Percentiles rank a stretch among this genome's conserved stretches.
Evolutionary conservation across 164 flowering plant genomes (phyloP).

Genomic region (Magnolia officinalis): DNA sequence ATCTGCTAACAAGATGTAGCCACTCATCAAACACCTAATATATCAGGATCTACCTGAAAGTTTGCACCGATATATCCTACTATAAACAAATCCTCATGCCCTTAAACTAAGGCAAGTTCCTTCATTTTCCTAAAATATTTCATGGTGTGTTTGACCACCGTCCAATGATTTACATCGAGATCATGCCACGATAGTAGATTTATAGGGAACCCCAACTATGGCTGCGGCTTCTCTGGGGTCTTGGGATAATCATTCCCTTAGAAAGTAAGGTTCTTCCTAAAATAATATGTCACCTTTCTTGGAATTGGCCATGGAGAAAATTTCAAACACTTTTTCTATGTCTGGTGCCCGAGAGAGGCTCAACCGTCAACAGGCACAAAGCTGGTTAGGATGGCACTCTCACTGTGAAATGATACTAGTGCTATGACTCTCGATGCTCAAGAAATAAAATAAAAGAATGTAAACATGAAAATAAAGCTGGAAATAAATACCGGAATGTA

Average conservation of each 20-base stretch:
- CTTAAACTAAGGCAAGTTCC: not conserved
- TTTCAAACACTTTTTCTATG: no score
- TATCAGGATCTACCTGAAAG: not conserved
- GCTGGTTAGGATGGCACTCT: no score
- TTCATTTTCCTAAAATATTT: not conserved
- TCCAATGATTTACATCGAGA: not conserved
- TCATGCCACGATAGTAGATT: not conserved
- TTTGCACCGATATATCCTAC: not conserved
- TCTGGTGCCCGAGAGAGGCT: no score
- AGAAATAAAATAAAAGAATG: no score
- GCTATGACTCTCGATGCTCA: no score
- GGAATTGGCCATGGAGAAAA: not conserved
- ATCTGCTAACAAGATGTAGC: not conserved
- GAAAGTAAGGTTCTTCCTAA: not conserved
- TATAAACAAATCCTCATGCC: not conserved
- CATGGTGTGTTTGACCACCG: not conserved
- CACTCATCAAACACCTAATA: not conserved
- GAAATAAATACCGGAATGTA: no score
- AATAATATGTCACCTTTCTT: not conserved
- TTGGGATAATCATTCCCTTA: not conserved
- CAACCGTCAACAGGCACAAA: no score
- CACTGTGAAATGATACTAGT: no score
- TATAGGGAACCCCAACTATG: not conserved
- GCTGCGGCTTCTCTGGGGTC: not conserved
- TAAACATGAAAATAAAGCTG: no score